These are phyloP conservation scores for Citrus sinensis DNA, from an alignment of 345 rosid genomes.

Conservation along the genomic window DNA sequence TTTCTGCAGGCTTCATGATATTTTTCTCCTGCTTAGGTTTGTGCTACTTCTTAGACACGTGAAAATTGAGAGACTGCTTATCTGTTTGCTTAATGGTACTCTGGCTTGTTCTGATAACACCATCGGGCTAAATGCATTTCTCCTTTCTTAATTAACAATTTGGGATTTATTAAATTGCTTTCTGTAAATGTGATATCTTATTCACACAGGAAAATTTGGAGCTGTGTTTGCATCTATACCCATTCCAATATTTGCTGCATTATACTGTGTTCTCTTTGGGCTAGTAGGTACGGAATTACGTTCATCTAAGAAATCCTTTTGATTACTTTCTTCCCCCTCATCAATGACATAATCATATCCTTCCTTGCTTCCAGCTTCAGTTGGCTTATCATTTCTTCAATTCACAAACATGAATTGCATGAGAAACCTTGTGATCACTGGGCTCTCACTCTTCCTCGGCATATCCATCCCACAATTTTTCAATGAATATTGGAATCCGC, in stretches of 20 bases:
- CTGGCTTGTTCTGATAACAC: not conserved
- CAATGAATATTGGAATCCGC: conserved; percentile 56
- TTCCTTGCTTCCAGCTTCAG: conserved; percentile 57
- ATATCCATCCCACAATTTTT: conserved; percentile 86
- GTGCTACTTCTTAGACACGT: not conserved
- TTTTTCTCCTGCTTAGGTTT: conserved; percentile 82
- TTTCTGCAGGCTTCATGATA: conserved; percentile 97
- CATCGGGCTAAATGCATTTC: not conserved
- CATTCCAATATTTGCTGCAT: conserved; percentile 81
- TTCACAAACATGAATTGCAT: conserved; percentile 96
- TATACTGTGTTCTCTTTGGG: conserved; percentile 85
- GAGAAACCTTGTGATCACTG: conserved; percentile 82
- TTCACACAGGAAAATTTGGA: conserved; percentile 80
- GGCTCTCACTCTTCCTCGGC: conserved; percentile 84
- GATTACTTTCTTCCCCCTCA: not conserved
- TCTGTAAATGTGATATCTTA: not conserved
- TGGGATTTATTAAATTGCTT: not conserved
- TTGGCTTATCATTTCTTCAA: conserved; percentile 91
- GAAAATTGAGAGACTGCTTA: conserved; percentile 6
- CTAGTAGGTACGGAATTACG: conserved; percentile 59
- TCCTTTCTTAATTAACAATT: not conserved
- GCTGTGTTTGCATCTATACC: conserved; percentile 98
- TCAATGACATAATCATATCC: not conserved
- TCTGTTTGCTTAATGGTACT: not conserved
- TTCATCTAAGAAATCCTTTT: not conserved